Percentiles rank a stretch among this genome's conserved stretches.
Evolutionary conservation across 2,329 filamentous ascomycete genomes (phyloP).

Genomic region (Arthrobotrys sphaeroides): DNA sequence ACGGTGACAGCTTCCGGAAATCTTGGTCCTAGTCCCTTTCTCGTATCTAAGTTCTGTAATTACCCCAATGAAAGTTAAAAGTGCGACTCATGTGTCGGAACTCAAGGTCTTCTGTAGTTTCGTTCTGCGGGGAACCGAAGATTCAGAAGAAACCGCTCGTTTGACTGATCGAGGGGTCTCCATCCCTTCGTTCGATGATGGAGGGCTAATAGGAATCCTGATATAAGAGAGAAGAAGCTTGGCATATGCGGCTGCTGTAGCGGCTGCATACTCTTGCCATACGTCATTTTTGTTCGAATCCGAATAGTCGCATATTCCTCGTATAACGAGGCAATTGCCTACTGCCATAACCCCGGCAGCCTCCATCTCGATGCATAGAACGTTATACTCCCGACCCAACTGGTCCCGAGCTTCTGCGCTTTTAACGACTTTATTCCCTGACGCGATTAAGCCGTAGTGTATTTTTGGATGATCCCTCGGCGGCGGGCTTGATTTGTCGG

Average conservation of each 20-base stretch:
- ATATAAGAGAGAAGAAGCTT: neutral
- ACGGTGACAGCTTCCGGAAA: too few species aligned
- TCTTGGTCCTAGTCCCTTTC: too few species aligned
- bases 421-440: slow-evolving; percentile 14
- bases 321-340: slow-evolving; percentile 1
- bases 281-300: neutral
- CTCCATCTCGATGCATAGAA: slow-evolving; percentile 23
- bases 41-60: too few species aligned
- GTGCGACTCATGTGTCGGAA: too few species aligned
- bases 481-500: neutral
- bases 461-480: neutral
- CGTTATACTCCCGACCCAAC: neutral
- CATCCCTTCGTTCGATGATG: too few species aligned
- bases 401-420: neutral
- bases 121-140: too few species aligned
- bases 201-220: neutral
- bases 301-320: slow-evolving; percentile 19
- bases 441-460: slow-evolving; percentile 12
- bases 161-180: too few species aligned
- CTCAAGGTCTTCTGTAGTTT: too few species aligned
- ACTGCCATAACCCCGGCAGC: slow-evolving; percentile 1
- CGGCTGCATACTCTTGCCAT: neutral
- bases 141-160: too few species aligned
- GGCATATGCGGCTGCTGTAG: slow-evolving; percentile 10
- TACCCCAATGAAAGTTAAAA: too few species aligned